A percentile compares a stretch with the other conserved stretches of the same genome.
phyloP scores from a whole-genome alignment of 2,329 filamentous ascomycete species.

The Immersiporthe knoxdaviesiana region DNA sequence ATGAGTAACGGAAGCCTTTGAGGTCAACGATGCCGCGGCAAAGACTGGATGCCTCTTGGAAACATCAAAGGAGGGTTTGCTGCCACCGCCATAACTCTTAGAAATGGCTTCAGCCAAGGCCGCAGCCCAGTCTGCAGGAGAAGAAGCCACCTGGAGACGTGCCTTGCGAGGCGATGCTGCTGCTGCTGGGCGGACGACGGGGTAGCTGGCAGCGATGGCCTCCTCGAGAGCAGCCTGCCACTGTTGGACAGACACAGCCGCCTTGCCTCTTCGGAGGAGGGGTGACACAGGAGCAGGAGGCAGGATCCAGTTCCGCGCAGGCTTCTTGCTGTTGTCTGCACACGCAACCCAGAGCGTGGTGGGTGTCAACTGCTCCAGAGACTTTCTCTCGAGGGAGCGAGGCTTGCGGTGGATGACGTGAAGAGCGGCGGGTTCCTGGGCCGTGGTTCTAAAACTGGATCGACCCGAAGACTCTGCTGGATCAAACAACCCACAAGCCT shows the following conservation, averaged over 20 bases:
- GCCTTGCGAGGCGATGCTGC: not conserved
- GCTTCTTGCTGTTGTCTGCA: constrained; percentile 7
- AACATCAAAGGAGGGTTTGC: constrained; percentile 35
- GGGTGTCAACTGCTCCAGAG: constrained; percentile 36
- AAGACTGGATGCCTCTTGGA: constrained; percentile 41
- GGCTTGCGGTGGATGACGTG: constrained; percentile 38
- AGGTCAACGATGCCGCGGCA: constrained; percentile 34
- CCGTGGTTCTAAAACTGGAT: constrained; percentile 36
- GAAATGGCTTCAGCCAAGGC: constrained; percentile 34
- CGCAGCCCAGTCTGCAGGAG: constrained; percentile 31
- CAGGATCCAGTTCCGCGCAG: constrained; percentile 37
- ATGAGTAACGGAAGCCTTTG: constrained; percentile 35
- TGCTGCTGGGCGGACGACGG: not conserved
- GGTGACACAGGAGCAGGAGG: constrained; percentile 33
- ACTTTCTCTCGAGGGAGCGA: constrained; percentile 33
- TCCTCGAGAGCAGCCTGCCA: constrained; percentile 36
- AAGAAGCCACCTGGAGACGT: not conserved
- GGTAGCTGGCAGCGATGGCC: constrained; percentile 25
- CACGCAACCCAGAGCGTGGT: constrained; percentile 35
- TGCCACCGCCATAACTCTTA: constrained; percentile 12
- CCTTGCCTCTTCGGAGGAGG: constrained; percentile 32
- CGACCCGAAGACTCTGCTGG: constrained; percentile 31
- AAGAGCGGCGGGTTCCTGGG: constrained; percentile 39
- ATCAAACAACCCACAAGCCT: constrained; percentile 35
- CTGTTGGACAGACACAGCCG: constrained; percentile 14